Base-by-base conservation (phyloP, 108 stramenopile genomes). In the Nitzschia sp. region DNA sequence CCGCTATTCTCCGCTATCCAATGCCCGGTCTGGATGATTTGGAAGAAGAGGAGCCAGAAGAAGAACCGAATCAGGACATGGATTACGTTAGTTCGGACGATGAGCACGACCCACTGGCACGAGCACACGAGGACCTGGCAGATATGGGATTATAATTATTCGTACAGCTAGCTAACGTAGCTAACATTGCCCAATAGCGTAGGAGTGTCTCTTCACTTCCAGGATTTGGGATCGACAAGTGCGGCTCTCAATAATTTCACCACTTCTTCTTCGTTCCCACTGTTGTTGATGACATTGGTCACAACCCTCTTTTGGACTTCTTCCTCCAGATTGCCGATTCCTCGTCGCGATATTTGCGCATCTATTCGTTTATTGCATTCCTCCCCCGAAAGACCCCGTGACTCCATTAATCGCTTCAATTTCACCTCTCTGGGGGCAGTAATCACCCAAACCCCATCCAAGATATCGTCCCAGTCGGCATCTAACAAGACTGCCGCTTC, bases 1-100 rank as follows among this genome's bases (percentile, higher is more conserved):
- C 98, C n/a, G 98, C 93, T 11, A 95, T 96, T 32, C 75, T 96
- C 19, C 69, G 97, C 44, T 96, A 82, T 82, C 94, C 96, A 34
- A 41, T 97, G 38, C 90, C 89, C 23, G 92, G 92, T 66, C 63
- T 93, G 44, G 95, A 89, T 36, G 89, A 94, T 65, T 41, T 90
- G 61, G 89, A 89, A 32, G 78, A 89, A 30, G 61, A 73, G 59
- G 88, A 83, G n/a, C 72, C 62, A 8, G 3, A 60, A 41, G 55
- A 71, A 11, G 21, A 27, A 32, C 56, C 63, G 13, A 69, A 66
- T 36, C 57, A 66, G 21, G 58, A 27, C 3, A 67, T 69, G 19
- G 72, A 62, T 26, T 64, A 75, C 9, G 27, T 11, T 16, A 69
- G 59, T 15, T 72, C 71, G 27, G 81, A 80, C 23, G 81, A 72